These are phyloP conservation scores for Dalbergia cochinchinensis DNA, from an alignment of 306 rosid species.

Conservation along the genomic window DNA sequence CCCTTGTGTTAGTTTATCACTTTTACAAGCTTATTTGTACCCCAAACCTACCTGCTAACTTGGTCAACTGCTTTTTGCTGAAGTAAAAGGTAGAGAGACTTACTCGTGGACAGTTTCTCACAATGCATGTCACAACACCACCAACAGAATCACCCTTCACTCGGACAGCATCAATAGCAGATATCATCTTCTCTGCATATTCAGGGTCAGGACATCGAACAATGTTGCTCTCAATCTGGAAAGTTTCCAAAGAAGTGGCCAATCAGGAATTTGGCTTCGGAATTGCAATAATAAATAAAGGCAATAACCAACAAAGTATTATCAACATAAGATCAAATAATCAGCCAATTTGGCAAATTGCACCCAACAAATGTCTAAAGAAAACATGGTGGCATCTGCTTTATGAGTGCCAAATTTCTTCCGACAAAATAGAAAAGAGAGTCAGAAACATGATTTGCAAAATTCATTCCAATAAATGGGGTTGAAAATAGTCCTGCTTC, in stretches of 20 bases:
- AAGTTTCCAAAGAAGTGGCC: conserved; percentile 29
- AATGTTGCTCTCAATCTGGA: conserved; percentile 91
- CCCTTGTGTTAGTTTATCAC: conserved; percentile 28
- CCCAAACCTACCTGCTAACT: conserved; percentile 29
- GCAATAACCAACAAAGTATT: conserved; percentile 1
- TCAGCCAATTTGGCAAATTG: conserved; percentile 26
- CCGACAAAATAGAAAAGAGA: conserved; percentile 12
- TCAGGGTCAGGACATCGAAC: conserved; percentile 96
- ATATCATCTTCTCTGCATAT: conserved; percentile 96
- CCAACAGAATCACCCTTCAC: conserved; percentile 94
- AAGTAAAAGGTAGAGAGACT: conserved; percentile 39
- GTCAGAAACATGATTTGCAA: conserved; percentile 30
- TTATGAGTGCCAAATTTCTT: conserved; percentile 8
- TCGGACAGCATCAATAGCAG: conserved; percentile 86
- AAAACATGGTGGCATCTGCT: neutral
- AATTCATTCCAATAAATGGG: conserved; percentile 32
- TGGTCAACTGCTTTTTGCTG: conserved; percentile 22
- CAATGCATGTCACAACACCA: conserved; percentile 93
- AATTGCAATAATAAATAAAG: conserved; percentile 24
- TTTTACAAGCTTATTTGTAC: conserved; percentile 21
- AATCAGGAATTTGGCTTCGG: conserved; percentile 37
- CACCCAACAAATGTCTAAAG: conserved; percentile 35
- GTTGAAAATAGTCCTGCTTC: conserved; percentile 6
- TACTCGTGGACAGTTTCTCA: conserved; percentile 91
- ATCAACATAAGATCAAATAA: conserved; percentile 20